These are phyloP conservation scores for Rhazya stricta DNA, from an alignment of 257 asterid species.

Conservation along the genomic window DNA sequence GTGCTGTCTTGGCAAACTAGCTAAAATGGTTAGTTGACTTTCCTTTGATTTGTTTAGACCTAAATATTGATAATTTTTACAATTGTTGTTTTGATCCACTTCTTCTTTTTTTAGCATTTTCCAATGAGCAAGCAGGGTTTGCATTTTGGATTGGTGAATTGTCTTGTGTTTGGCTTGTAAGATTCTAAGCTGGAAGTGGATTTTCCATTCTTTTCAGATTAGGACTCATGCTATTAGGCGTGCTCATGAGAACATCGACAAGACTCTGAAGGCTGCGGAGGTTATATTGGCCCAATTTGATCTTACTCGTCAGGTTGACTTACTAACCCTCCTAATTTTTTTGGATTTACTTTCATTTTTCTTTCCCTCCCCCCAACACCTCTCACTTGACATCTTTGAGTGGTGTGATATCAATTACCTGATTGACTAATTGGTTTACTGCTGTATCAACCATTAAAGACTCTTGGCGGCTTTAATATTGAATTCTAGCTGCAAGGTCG, in stretches of 20 bases:
- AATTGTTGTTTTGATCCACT: not conserved
- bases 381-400: not conserved
- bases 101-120: not conserved
- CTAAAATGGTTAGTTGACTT: not conserved
- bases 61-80: not conserved
- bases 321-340: not conserved
- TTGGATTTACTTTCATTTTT: not conserved
- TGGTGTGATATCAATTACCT: not conserved
- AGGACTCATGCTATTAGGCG: conserved; percentile 91
- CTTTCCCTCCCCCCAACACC: not conserved
- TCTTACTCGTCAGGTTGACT: conserved; percentile 78
- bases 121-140: not conserved
- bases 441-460: not conserved
- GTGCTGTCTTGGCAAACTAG: not conserved
- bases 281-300: conserved; percentile 86
- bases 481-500: not conserved
- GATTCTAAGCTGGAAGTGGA: not conserved
- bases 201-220: conserved; percentile 43
- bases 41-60: not conserved
- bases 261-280: conserved; percentile 91
- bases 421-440: conserved; percentile 4
- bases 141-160: not conserved
- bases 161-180: not conserved
- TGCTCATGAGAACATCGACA: conserved; percentile 96
- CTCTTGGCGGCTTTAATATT: not conserved